Percentiles rank a stretch among this genome's conserved stretches.
Evolutionary conservation across 2,329 filamentous ascomycete genomes (phyloP).

Genomic region (Colletotrichum orbiculare): DNA sequence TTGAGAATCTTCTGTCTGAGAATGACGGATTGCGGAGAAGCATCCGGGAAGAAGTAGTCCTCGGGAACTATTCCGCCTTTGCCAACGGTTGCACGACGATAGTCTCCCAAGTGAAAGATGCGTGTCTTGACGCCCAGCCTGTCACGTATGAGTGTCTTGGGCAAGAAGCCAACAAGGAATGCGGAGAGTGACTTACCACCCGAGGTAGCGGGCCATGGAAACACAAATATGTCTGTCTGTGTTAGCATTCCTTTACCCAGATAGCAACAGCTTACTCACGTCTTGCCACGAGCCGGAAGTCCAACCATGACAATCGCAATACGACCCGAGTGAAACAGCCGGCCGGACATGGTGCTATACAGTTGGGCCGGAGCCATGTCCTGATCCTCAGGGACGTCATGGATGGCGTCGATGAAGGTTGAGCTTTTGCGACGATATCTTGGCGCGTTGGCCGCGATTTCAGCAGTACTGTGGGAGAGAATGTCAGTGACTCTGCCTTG

Average conservation of each 20-base stretch:
- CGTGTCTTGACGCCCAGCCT: constrained; percentile 97
- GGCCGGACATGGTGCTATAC: constrained; percentile 97
- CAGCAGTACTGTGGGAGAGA: constrained; percentile 74
- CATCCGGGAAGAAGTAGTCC: constrained; percentile 98
- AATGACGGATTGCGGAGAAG: constrained; percentile 91
- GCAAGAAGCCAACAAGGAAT: constrained; percentile 31
- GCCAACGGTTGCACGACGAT: constrained; percentile 90
- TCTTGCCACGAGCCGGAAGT: constrained; percentile 94
- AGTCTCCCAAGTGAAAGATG: constrained; percentile 97
- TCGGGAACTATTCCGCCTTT: constrained; percentile 87
- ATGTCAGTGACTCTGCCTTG: constrained; percentile 42
- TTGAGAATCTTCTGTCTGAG: constrained; percentile 97
- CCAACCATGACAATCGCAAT: constrained; percentile 98
- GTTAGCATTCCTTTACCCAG: constrained; percentile 6
- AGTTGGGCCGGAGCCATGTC: constrained; percentile 94
- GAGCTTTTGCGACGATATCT: constrained; percentile 93
- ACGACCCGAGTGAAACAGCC: constrained; percentile 94
- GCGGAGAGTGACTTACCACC: constrained; percentile 69
- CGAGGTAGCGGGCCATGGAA: constrained; percentile 90
- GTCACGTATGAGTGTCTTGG: constrained; percentile 10
- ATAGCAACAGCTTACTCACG: constrained; percentile 62
- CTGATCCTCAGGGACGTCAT: constrained; percentile 85
- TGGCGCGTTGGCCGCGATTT: constrained; percentile 90
- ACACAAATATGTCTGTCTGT: constrained; percentile 85
- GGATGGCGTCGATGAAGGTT: constrained; percentile 96